These are phyloP conservation scores for Coprinellus micaceus DNA, from an alignment of 768 basidiomycete species.

Conservation along the genomic window DNA sequence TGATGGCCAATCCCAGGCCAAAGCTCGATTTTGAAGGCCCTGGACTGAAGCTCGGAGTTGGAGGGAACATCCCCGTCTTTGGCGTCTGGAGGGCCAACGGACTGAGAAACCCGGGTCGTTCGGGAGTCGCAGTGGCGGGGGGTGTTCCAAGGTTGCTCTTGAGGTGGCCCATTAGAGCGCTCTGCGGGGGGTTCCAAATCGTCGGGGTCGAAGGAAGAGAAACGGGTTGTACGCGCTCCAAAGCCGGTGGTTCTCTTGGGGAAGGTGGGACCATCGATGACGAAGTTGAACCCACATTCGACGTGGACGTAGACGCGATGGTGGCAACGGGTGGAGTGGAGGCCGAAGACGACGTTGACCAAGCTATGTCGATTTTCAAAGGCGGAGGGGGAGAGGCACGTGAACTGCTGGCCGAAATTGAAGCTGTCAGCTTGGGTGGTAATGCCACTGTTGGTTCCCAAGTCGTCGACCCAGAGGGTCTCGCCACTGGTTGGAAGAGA, in stretches of 20 bases:
- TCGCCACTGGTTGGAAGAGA: too few relatives aligned
- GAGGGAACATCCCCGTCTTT: constrained; percentile 19
- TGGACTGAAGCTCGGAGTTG: constrained; percentile 22
- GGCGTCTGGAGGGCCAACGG: constrained; percentile 39
- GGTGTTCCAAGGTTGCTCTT: constrained; percentile 24
- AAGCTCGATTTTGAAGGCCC: constrained; percentile 17
- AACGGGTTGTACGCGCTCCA: constrained; percentile 38
- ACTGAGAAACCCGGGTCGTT: constrained; percentile 35
- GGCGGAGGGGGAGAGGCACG: constrained; percentile 25
- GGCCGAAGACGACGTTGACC: background rate
- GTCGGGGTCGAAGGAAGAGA: constrained; percentile 48
- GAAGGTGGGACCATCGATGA: constrained; percentile 12
- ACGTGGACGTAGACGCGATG: constrained; percentile 8
- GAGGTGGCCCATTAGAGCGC: constrained; percentile 30
- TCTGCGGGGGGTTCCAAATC: constrained; percentile 23
- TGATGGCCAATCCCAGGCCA: background rate
- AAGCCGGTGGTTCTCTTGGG: constrained; percentile 36
- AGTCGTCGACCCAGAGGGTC: too few relatives aligned
- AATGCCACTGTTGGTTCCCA: background rate
- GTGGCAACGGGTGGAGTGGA: constrained; percentile 4
- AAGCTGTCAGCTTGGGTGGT: background rate
- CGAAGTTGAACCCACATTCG: background rate
- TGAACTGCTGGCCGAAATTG: constrained; percentile 13
- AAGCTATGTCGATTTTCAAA: constrained; percentile 33
- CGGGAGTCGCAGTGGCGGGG: constrained; percentile 5